A percentile compares a stretch with the other conserved stretches of the same genome.
Evolutionary conservation across 352 stramenopile species (phyloP).

Genomic region (Albugo candida): DNA sequence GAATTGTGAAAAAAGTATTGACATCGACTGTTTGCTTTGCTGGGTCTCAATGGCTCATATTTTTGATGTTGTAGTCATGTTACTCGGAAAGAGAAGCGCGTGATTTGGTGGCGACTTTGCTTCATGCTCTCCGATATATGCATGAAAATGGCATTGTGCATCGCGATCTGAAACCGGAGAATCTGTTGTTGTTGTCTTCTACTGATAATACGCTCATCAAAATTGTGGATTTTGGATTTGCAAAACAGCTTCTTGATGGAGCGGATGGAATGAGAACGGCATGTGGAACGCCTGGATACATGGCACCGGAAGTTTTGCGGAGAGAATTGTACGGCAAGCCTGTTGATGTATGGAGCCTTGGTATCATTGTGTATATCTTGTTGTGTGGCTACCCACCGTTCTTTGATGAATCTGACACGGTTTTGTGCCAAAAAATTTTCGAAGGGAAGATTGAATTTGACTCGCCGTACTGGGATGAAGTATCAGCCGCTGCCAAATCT

Average conservation of each 20-base stretch:
- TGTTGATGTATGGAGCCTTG: conserved; percentile 76
- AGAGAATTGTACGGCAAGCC: conserved; percentile 60
- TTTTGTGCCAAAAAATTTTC: conserved; percentile 82
- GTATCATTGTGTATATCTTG: conserved; percentile 82
- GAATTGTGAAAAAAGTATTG: conserved; percentile 64
- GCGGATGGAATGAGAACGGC: conserved; percentile 41
- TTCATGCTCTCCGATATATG: conserved; percentile 71
- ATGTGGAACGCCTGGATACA: conserved; percentile 59
- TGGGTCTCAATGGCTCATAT: background rate
- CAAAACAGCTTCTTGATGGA: conserved; percentile 61
- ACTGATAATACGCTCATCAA: conserved; percentile 81
- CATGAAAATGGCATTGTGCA: conserved; percentile 76
- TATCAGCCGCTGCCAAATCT: conserved; percentile 77
- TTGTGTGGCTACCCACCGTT: conserved; percentile 70
- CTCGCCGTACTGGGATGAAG: conserved; percentile 78
- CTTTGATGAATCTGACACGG: conserved; percentile 86
- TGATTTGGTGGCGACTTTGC: conserved; percentile 60
- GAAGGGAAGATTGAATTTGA: conserved; percentile 76
- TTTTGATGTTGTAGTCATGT: conserved; percentile 17
- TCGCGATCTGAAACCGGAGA: conserved; percentile 72
- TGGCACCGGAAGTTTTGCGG: conserved; percentile 72
- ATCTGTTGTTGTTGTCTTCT: conserved; percentile 64
- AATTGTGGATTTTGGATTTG: conserved; percentile 86
- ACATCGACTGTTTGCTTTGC: background rate
- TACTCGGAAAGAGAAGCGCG: conserved; percentile 77